These are phyloP conservation scores for Solanum dulcamara DNA, from an alignment of 257 asterid species.

Conservation along the genomic window DNA sequence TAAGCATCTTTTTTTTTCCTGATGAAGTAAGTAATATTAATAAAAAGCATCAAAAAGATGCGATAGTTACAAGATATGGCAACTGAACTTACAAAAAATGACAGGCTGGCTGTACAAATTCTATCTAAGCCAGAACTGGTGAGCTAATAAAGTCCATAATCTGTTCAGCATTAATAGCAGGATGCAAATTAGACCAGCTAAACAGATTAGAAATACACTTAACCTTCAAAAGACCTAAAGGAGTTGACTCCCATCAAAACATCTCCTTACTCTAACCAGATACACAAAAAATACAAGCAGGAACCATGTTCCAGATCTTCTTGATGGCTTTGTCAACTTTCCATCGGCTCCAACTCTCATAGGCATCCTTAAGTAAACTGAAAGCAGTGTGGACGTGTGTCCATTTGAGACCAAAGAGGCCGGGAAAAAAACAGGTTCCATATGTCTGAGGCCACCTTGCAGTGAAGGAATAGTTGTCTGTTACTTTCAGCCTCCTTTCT, in stretches of 20 bases:
- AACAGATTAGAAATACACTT: neutral
- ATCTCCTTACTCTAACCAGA: neutral
- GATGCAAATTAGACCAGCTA: neutral
- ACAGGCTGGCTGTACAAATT: neutral
- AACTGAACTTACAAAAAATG: neutral
- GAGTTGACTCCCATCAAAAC: neutral
- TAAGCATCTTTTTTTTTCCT: neutral
- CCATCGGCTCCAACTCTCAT: neutral
- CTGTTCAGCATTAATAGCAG: neutral
- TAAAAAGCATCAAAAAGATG: neutral
- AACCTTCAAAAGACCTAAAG: neutral
- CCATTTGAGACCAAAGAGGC: neutral
- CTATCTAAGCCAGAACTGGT: neutral
- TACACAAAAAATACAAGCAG: neutral
- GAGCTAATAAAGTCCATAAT: neutral
- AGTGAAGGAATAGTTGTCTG: neutral
- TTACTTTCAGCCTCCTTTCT: neutral
- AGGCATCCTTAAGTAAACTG: neutral
- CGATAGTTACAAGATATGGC: neutral
- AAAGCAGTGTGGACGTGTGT: neutral
- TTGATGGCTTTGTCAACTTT: neutral
- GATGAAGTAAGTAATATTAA: neutral
- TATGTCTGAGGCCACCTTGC: neutral
- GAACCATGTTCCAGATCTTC: neutral
- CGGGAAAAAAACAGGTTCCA: neutral